A percentile compares a stretch with the other conserved stretches of the same genome.
phyloP scores from a whole-genome alignment of 2,329 filamentous ascomycete genomes.

The Sporothrix sp. region DNA sequence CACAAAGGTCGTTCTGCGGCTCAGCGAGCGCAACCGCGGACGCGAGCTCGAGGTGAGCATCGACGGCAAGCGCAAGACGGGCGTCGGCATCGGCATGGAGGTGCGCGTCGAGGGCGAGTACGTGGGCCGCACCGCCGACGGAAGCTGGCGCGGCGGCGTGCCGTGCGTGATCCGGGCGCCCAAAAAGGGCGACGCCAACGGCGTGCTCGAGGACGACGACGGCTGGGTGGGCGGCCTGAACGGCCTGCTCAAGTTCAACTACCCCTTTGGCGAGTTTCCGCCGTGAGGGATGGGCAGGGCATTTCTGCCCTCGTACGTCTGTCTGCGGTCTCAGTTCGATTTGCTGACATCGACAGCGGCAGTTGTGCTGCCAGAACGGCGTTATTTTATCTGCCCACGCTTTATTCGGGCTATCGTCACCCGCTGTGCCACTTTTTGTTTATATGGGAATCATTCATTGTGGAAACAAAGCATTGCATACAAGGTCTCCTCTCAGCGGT shows the following conservation, averaged over 20 bases:
- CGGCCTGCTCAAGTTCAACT: slow-evolving; percentile 90
- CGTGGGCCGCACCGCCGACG: slow-evolving; percentile 43
- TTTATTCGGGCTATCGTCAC: too few relatives aligned
- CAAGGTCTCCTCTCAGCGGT: too few relatives aligned
- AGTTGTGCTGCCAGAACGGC: too few relatives aligned
- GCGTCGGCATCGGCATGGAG: slow-evolving; percentile 67
- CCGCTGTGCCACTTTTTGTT: too few relatives aligned
- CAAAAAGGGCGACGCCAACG: slow-evolving; percentile 33
- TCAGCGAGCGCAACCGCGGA: slow-evolving; percentile 72
- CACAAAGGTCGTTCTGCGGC: slow-evolving; percentile 68
- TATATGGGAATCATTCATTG: too few relatives aligned
- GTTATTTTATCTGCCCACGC: too few relatives aligned
- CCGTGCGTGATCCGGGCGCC: slow-evolving; percentile 73
- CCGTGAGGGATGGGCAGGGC: neutral
- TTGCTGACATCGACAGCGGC: neutral
- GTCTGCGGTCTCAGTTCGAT: too few relatives aligned
- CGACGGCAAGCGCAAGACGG: slow-evolving; percentile 60
- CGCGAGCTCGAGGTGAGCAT: slow-evolving; percentile 71
- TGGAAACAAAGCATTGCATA: too few relatives aligned
- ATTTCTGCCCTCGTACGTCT: too few relatives aligned
- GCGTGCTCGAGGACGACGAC: slow-evolving; percentile 58
- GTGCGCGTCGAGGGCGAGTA: slow-evolving; percentile 82
- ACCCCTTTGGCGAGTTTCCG: slow-evolving; percentile 71
- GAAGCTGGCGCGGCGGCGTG: slow-evolving; percentile 63
- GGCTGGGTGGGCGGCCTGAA: slow-evolving; percentile 96